phyloP scores from a whole-genome alignment of 106 monocot genomes.

The Allium fistulosum region DNA sequence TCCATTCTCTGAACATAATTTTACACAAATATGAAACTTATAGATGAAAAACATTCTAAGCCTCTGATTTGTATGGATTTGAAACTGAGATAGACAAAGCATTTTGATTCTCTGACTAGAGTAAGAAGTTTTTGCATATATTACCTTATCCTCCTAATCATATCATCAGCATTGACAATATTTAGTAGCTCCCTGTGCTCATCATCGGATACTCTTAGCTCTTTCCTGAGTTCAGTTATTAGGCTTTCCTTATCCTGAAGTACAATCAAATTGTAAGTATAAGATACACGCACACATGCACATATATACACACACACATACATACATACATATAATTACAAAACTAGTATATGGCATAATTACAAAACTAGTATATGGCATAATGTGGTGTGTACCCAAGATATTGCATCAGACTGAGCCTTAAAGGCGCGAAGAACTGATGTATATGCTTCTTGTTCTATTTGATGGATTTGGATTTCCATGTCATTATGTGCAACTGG shows the following conservation, averaged over 20 bases:
- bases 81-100: background rate
- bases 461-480: slow-evolving; percentile 85
- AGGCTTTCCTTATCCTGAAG: slow-evolving; percentile 92
- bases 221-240: slow-evolving; percentile 95
- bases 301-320: too few species aligned
- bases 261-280: slow-evolving; percentile 2
- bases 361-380: background rate
- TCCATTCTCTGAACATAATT: slow-evolving; percentile 44
- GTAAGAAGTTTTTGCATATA: too few species aligned
- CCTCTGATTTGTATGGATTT: background rate
- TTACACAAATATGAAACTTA: background rate
- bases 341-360: background rate
- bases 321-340: too few species aligned
- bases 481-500: slow-evolving; percentile 58
- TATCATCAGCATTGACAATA: slow-evolving; percentile 90
- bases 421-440: slow-evolving; percentile 95
- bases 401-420: slow-evolving; percentile 97
- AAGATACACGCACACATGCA: too few species aligned
- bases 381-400: slow-evolving; percentile 54
- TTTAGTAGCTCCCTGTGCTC: slow-evolving; percentile 84
- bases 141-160: slow-evolving; percentile 88
- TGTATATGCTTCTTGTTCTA: slow-evolving; percentile 92
- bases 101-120: background rate
- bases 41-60: background rate
- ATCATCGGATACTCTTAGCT: slow-evolving; percentile 89